Evolutionary conservation across 768 basidiomycete genomes (phyloP), one percentile per base, ranked within the genome.

Genomic region (Termitomyces sp.): DNA sequence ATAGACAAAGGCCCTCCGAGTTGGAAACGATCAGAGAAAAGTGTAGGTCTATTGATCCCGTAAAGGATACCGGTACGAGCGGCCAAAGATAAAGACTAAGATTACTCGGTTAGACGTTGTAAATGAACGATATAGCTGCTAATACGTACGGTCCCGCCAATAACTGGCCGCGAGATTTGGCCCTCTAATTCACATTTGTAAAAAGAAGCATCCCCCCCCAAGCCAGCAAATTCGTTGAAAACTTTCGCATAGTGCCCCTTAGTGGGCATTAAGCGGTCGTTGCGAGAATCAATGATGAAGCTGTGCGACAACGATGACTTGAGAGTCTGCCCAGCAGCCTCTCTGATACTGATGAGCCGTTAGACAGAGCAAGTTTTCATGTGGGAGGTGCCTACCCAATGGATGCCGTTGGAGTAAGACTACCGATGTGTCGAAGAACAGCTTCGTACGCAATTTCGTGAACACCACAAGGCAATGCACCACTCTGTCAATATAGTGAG

Each of bases 1-100:
- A 98, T 78, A 54, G 85, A 92, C 7, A 87, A 82, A 0, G 97
- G 94, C 0, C 97, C 97, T 26, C 97, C 97, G 0, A 98, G 80
- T 62, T 96, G 94, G 70, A 94, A 94, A 5, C 94, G 84, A 72
- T 99, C 97, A 1, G 85, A 79, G 64, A 92, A 88, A 24, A 85
- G 79, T 7, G 81, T 78, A 13, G 76, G 70, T 12, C 76, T 72
- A 12, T 64, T 62, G 28, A 96, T 69, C 48, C 86, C 82, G 67
- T 83, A 83, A 12, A 98, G 72, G 26, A 91, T 57, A 2, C 95
- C 95, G 0, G 84, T 75, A 9, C 87, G 79, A 2, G 85, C 84
- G 3, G 88, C 81, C 15, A 96, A 73, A 0, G 94, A 93, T 41
- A 90, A 60, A 3, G 86, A 82, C 94, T 95, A 62, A 2, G 24